A percentile compares a stretch with the other conserved stretches of the same genome.
Evolutionary conservation across 495 filamentous ascomycete genomes (phyloP).

Genomic region (Penicillium paradoxum): DNA sequence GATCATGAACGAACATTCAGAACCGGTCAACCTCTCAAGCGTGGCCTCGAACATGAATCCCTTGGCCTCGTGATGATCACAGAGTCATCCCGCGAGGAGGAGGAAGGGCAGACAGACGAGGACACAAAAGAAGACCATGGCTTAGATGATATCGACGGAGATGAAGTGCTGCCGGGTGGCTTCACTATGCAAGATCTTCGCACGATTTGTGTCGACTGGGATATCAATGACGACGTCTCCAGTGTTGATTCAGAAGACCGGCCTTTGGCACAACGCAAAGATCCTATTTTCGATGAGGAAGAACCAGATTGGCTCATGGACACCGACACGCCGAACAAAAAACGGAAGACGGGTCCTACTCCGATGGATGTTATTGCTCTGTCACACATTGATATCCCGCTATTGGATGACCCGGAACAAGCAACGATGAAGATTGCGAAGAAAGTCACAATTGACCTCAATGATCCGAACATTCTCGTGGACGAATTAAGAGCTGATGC

Average conservation of each 20-base stretch:
- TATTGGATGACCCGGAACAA: constrained; percentile 56
- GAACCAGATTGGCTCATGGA: constrained; percentile 45
- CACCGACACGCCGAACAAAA: constrained; percentile 43
- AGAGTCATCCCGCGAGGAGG: constrained; percentile 47
- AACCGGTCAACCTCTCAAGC: constrained; percentile 54
- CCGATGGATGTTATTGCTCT: constrained; percentile 40
- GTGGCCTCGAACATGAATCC: constrained; percentile 50
- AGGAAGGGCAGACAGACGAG: constrained; percentile 52
- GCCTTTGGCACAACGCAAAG: constrained; percentile 7
- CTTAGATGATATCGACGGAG: constrained; percentile 47
- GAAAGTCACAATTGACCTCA: constrained; percentile 76
- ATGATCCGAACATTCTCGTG: constrained; percentile 82
- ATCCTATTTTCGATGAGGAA: constrained; percentile 42
- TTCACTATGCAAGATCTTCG: constrained; percentile 70
- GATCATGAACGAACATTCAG: constrained; percentile 80
- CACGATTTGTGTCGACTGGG: constrained; percentile 81
- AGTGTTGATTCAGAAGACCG: constrained; percentile 26
- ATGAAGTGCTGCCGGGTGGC: constrained; percentile 51
- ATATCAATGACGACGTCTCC: constrained; percentile 46
- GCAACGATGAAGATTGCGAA: constrained; percentile 66
- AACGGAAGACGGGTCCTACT: constrained; percentile 41
- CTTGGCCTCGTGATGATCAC: constrained; percentile 53
- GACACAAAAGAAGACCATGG: constrained; percentile 55
- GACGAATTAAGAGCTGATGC: constrained; percentile 54
- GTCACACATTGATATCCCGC: constrained; percentile 44